Evolutionary conservation across 352 stramenopile species (phyloP).

Genomic region (Phytopythium aichiense): DNA sequence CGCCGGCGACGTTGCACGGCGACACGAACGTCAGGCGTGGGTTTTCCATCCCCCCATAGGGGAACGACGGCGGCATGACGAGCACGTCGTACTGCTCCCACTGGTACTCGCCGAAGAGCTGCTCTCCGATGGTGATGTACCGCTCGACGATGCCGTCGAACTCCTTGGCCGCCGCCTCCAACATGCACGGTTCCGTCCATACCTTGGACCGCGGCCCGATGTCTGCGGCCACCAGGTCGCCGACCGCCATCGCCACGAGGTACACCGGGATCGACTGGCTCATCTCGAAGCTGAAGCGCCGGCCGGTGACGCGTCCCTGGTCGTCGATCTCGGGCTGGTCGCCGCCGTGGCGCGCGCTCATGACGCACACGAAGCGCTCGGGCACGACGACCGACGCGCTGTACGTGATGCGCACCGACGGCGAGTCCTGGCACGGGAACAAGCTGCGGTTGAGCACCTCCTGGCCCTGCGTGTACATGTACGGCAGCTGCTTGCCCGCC

Average conservation of each 20-base stretch:
- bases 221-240: conserved; percentile 60
- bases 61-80: conserved; percentile 86
- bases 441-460: conserved; percentile 84
- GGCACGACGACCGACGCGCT: conserved; percentile 90
- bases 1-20: conserved; percentile 67
- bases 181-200: conserved; percentile 81
- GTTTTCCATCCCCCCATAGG: conserved; percentile 99
- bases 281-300: conserved; percentile 72
- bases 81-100: conserved; percentile 86
- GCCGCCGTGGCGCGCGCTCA: conserved; percentile 61
- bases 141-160: conserved; percentile 75
- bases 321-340: conserved; percentile 18
- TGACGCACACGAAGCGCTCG: conserved; percentile 86
- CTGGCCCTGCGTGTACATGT: conserved; percentile 85
- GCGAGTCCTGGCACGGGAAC: conserved; percentile 91
- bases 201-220: conserved; percentile 71
- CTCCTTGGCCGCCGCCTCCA: conserved; percentile 66
- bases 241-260: conserved; percentile 78
- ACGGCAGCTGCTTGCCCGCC: conserved; percentile 67
- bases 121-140: conserved; percentile 66
- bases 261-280: conserved; percentile 83
- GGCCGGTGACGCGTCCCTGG: conserved; percentile 15
- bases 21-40: conserved; percentile 87
- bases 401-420: conserved; percentile 95
- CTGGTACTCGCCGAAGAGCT: conserved; percentile 76